Base-by-base conservation (phyloP, 805 yeast species). In the Metschnikowia lunata region DNA sequence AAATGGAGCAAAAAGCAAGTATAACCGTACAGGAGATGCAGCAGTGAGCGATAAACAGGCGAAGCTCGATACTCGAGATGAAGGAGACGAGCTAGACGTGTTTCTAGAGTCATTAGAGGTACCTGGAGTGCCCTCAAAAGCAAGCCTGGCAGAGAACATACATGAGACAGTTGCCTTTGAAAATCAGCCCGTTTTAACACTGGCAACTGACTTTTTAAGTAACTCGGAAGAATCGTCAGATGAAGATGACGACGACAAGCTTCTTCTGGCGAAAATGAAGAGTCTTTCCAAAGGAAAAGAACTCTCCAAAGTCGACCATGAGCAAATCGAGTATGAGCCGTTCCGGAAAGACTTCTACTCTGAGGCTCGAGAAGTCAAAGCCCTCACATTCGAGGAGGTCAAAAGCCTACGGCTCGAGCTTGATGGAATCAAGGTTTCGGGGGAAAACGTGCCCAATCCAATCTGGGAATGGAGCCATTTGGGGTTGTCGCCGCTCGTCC, bases 381-480 rank as follows among this genome's bases (percentile, higher is more conserved):
- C 60, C 0, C 59, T 85, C 42, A 64, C 80, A 0, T 67, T 65
- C 0, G 79, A 74, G 32, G 89, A 86, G 39, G 80, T 83, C 1
- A 72, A 72, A 1, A 72, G 69, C 7, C 56, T 83, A 7, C 62
- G 93, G 37, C 53, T 73, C 12, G 58, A 57, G 9, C 56, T 80
- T 35, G 89, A 82, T 47, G 83, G 84, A n/a, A 81, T 88, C 29
- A 76, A 76, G 39, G 79, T 87, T 2, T 63, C 77, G 39, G 95
- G 95, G 0, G 49, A 55, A 0, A 59, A 69, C 34, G 74, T 79
- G 34, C 82, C 84, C 1, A 70, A 72, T 26, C 97, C 97, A 0
- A 78, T 88, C 0, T 56, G 73, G 34, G 77, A 78, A 43, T 91
- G 97, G 95, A 71, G 85, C 3, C 91, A 88, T 49, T 67, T 89